These are phyloP conservation scores for Saturnispora diversa DNA, from an alignment of 805 yeast species.

Conservation along the genomic window DNA sequence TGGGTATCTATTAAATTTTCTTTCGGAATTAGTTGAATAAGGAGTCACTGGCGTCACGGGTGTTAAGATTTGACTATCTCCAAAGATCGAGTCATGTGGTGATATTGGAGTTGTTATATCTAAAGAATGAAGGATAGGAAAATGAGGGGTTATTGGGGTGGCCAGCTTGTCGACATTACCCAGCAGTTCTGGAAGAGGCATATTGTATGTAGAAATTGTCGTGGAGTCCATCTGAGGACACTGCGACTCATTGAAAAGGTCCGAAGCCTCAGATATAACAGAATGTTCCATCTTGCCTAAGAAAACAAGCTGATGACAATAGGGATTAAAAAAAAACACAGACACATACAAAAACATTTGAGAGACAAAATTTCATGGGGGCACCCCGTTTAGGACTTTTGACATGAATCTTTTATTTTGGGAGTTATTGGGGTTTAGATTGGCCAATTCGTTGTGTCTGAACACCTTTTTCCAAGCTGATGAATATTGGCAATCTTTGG, in stretches of 20 bases:
- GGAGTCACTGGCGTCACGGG: constrained; percentile 6
- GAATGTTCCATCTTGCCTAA: not conserved
- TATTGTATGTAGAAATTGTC: no score
- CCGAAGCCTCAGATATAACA: not conserved
- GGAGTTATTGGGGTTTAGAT: constrained; percentile 35
- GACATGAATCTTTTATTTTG: constrained; percentile 1
- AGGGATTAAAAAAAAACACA: no score
- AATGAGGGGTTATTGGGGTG: no score
- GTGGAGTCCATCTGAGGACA: not conserved
- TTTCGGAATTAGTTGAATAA: not conserved
- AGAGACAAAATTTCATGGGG: no score
- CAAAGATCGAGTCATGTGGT: constrained; percentile 5
- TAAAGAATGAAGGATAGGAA: no score
- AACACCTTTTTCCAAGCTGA: constrained; percentile 91
- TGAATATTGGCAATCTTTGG: constrained; percentile 87
- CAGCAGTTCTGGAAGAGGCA: not conserved
- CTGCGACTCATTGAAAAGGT: not conserved
- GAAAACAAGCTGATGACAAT: no score
- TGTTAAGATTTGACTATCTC: not conserved
- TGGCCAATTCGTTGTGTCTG: constrained; percentile 55
- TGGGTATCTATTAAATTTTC: constrained; percentile 12
- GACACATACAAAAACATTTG: not conserved
- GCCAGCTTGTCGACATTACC: not conserved
- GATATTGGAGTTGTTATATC: constrained; percentile 8
- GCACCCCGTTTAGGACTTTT: no score